Evolutionary conservation across 257 asterid species (phyloP).

Genomic region (Przewalskia tangutica): DNA sequence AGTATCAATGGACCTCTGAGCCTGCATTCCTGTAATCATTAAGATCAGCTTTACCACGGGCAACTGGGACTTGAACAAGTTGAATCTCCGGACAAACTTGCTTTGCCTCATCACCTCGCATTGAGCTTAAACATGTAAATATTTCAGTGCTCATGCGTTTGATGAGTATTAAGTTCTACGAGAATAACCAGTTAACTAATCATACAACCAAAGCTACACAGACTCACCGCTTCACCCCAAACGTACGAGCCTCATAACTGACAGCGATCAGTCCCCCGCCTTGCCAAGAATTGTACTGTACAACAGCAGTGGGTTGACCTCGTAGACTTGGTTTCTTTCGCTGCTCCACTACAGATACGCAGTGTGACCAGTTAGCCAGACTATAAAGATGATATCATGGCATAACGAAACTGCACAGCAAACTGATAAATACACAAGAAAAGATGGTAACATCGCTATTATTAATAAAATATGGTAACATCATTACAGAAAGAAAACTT

Average conservation of each 20-base stretch:
- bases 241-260: slow-evolving; percentile 83
- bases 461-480: background rate
- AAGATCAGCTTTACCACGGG: slow-evolving; percentile 95
- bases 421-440: background rate
- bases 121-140: slow-evolving; percentile 41
- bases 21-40: slow-evolving; percentile 74
- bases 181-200: background rate
- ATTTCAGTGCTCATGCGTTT: background rate
- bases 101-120: slow-evolving; percentile 95
- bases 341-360: slow-evolving; percentile 65
- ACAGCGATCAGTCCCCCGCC: slow-evolving; percentile 97
- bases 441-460: background rate
- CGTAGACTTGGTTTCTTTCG: slow-evolving; percentile 67
- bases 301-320: slow-evolving; percentile 94
- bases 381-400: background rate
- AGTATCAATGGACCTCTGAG: slow-evolving; percentile 55
- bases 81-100: slow-evolving; percentile 78
- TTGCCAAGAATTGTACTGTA: slow-evolving; percentile 90
- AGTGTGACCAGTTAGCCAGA: slow-evolving; percentile 6
- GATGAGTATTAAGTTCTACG: background rate
- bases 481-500: background rate
- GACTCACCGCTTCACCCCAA: slow-evolving; percentile 76
- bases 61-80: slow-evolving; percentile 94
- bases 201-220: background rate
- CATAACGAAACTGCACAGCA: background rate